Evolutionary conservation across 805 yeast species (phyloP).

Genomic region (Cephaloascus albidus): DNA sequence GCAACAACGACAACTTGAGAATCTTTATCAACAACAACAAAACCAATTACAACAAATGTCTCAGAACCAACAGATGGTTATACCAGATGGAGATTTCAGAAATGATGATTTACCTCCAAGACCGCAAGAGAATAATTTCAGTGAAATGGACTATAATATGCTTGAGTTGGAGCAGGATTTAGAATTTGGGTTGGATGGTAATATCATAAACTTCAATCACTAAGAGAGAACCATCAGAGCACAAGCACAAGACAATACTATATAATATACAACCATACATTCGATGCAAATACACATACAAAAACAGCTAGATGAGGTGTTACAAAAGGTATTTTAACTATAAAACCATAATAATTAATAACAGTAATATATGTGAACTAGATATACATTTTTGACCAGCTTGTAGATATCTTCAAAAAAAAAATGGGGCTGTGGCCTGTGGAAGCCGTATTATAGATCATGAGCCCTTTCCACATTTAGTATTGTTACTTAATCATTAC

Average conservation of each 20-base stretch:
- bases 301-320: neutral
- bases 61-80: slow-evolving; percentile 5
- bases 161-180: slow-evolving; percentile 32
- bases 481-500: too few species aligned
- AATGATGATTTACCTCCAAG: slow-evolving; percentile 8
- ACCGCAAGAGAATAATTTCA: slow-evolving; percentile 23
- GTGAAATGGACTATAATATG: slow-evolving; percentile 13
- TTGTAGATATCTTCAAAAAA: neutral
- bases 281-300: neutral
- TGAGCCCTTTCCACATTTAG: too few species aligned
- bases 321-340: too few species aligned
- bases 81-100: slow-evolving; percentile 9
- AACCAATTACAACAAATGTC: slow-evolving; percentile 6
- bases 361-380: neutral
- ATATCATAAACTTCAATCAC: neutral
- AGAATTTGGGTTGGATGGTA: slow-evolving; percentile 34
- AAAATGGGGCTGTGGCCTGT: neutral
- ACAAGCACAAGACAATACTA: neutral
- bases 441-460: too few species aligned
- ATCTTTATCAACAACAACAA: slow-evolving; percentile 10
- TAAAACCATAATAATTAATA: too few species aligned
- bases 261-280: neutral
- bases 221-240: neutral
- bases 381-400: neutral
- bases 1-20: slow-evolving; percentile 8